Percentiles rank a stretch among this genome's conserved stretches.
Evolutionary conservation across 1,139 yeast species (phyloP).

Genomic region (Lodderomyces elongisporus): DNA sequence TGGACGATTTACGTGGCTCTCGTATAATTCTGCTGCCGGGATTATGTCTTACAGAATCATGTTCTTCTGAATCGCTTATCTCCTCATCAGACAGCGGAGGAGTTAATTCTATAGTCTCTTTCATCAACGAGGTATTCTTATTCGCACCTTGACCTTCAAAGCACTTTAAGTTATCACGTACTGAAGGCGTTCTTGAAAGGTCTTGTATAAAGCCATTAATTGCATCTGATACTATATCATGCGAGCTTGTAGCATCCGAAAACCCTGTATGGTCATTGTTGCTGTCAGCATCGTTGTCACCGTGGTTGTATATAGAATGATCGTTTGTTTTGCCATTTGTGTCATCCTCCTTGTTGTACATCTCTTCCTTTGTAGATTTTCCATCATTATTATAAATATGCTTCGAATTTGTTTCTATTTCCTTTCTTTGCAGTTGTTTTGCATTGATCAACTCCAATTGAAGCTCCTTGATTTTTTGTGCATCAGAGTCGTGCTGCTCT

Average conservation of each 20-base stretch:
- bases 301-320: too few relatives aligned
- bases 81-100: slow-evolving; percentile 20
- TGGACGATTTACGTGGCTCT: not conserved
- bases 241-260: not conserved
- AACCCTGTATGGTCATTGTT: too few relatives aligned
- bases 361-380: slow-evolving; percentile 2
- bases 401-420: not conserved
- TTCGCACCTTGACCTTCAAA: slow-evolving; percentile 4
- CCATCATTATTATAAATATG: too few relatives aligned
- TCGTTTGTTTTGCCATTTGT: not conserved
- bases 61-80: slow-evolving; percentile 1
- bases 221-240: slow-evolving; percentile 8
- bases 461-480: not conserved
- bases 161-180: slow-evolving; percentile 9
- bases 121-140: slow-evolving; percentile 2
- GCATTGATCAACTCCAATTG: not conserved
- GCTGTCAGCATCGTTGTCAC: not conserved
- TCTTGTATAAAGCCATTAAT: slow-evolving; percentile 13
- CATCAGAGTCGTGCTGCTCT: not conserved
- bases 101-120: slow-evolving; percentile 14
- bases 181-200: slow-evolving; percentile 12
- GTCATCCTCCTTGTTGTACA: not conserved
- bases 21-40: slow-evolving; percentile 2
- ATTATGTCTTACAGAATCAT: not conserved
- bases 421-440: not conserved